Evolutionary conservation across 2,329 filamentous ascomycete species (phyloP), one percentile per base, ranked within the genome.

Genomic region (Clonostachys solani): DNA sequence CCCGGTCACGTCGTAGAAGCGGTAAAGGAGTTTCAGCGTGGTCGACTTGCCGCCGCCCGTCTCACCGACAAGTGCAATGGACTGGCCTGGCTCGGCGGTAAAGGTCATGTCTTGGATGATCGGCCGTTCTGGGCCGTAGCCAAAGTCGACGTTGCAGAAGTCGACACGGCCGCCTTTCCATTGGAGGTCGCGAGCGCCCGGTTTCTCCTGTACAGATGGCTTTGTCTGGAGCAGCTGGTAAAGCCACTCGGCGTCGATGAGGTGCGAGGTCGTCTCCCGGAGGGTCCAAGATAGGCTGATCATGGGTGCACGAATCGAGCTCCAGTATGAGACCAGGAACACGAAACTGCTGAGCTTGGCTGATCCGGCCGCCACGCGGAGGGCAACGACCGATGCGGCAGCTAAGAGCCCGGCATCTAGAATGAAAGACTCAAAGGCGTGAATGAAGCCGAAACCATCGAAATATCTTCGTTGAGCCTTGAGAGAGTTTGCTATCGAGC

Each of bases 161-260:
- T 68, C 67, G 33, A 85, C 75, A 19, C 69, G 64, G 0, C 79
- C 79, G 5, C 66, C 55, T 1, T 62, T 64, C 9, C 78, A 57
- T 1, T 63, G 55, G 2, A 86, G 61, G 3, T 68, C 58, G 12
- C 54, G 59, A 0, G 78, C 77, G 9, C 62, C 64, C 3, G 69
- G 64, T 34, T 64, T 65, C 41, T 84, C 77, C 0, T 61, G 59
- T 8, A 86, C 72, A 2, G 69, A 74, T 1, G 82, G 73, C 49
- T 83, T 76, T 7, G 77, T 80, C 43, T 78, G 72, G 8, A 87
- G 67, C 1, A 86, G 68, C 49, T 73, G 64, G 0, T 78, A 69
- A 6, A 86, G 66, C 5, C 80, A 74, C 56, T 89, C 84, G 0
- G 84, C 81, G 55, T 87, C 81, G 36, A 87, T 78, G 23, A 89